Conservation (phyloP, 768 basidiomycete species). For the Wakefieldia striispora region DNA sequence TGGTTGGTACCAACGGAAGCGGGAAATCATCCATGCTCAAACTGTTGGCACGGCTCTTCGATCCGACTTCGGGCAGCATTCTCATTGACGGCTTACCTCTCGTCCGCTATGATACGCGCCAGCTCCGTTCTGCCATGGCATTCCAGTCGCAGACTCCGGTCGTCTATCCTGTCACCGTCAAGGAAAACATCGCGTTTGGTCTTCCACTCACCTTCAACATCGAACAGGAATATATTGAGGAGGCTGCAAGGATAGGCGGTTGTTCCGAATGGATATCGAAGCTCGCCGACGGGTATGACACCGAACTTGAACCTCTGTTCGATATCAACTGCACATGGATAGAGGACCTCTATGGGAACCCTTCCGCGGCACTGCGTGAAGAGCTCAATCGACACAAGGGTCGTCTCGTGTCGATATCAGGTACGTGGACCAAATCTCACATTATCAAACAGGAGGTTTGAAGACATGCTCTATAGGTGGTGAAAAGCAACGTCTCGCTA, state of each 20-base stretch:
- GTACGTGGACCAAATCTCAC: slow-evolving; percentile 4
- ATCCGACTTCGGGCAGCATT: slow-evolving; percentile 42
- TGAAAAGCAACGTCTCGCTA: slow-evolving; percentile 48
- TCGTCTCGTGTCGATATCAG: slow-evolving; percentile 22
- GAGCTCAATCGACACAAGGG: slow-evolving; percentile 24
- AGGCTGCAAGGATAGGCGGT: slow-evolving; percentile 33
- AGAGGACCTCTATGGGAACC: slow-evolving; percentile 16
- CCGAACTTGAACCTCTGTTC: slow-evolving; percentile 30
- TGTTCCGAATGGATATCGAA: slow-evolving; percentile 34
- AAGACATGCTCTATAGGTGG: slow-evolving; percentile 28
- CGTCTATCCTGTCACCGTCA: slow-evolving; percentile 47
- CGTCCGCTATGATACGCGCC: slow-evolving; percentile 34
- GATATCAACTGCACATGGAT: slow-evolving; percentile 19
- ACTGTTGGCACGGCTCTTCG: slow-evolving; percentile 48
- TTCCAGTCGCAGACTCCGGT: slow-evolving; percentile 50
- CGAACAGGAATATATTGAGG: slow-evolving; percentile 20
- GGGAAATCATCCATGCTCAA: slow-evolving; percentile 41
- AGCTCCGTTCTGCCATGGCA: slow-evolving; percentile 44
- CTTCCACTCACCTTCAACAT: slow-evolving; percentile 11
- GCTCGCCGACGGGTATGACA: slow-evolving; percentile 30
- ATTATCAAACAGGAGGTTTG: slow-evolving; percentile 6
- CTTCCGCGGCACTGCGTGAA: slow-evolving; percentile 20
- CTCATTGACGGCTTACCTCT: slow-evolving; percentile 44
- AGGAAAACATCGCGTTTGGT: slow-evolving; percentile 41
- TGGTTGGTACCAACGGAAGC: slow-evolving; percentile 31